Conservation (phyloP, 75 land plant genomes). For the Larix kaempferi region DNA sequence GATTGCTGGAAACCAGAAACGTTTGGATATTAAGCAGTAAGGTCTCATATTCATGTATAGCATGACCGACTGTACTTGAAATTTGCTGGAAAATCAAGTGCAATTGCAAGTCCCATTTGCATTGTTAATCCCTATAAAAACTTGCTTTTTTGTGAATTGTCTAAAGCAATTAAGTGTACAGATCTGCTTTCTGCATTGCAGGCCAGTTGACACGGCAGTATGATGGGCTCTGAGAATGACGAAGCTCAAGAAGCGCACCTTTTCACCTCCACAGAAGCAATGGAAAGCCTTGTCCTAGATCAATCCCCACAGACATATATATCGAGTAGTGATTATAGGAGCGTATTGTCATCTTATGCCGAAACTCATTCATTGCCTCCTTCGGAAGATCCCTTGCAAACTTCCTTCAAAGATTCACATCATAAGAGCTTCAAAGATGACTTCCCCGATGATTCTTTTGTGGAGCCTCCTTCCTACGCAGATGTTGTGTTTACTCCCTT, state of each 20-base stretch:
- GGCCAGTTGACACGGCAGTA: conserved; percentile 1
- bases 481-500: conserved; percentile 78
- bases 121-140: not conserved
- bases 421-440: conserved; percentile 14
- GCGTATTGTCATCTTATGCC: conserved; percentile 12
- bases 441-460: conserved; percentile 26
- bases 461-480: conserved; percentile 94
- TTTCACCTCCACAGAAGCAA: conserved; percentile 36
- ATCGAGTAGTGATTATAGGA: conserved; percentile 19
- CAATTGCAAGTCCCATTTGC: not conserved
- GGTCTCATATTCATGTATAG: not conserved
- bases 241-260: conserved; percentile 39
- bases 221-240: conserved; percentile 47
- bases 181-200: not conserved
- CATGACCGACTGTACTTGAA: not conserved
- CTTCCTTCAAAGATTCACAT: conserved; percentile 6
- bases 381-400: not conserved
- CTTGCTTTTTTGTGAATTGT: not conserved
- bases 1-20: not conserved
- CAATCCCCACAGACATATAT: conserved; percentile 26
- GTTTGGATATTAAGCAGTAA: not conserved
- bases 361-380: conserved; percentile 5
- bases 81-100: too few relatives aligned
- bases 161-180: not conserved
- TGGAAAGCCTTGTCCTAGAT: conserved; percentile 54